Evolutionary conservation across 345 rosid species (phyloP), one percentile per base, ranked within the genome.

Genomic region (Citrus maxima): DNA sequence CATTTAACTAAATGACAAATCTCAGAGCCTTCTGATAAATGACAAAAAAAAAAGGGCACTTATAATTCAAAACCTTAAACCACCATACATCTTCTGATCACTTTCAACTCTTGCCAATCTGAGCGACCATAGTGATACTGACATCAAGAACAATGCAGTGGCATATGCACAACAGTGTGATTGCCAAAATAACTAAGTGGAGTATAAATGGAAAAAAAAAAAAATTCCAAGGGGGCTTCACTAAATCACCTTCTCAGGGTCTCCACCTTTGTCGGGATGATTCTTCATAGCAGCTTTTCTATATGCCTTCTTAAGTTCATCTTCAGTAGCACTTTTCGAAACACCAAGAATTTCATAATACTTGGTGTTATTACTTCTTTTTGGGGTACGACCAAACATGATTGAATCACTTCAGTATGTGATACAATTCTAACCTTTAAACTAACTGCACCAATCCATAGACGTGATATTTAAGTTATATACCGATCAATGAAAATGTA

Each of bases 251-350:
- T 90, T 87, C 79, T 90, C 93, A 27, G 89, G 87, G 63, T 90
- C 91, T 76, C 93, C 93, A 75, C 91, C 91, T 81, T 88, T 90
- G 78, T 90, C 93, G 5, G 91, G 93, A 84, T 90, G 93, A 76
- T 90, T 90, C 83, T 87, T 87, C 49, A 90, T 87, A 42, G 93
- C 89, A 75, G 90, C 80, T 80, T 88, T 90, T 77, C 62, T 84
- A 61, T 90, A 90, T 30, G 93, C 91, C 85, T 88, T 90, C 86
- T 88, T 88, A 75, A 90, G 72, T 46, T 90, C 91, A 84, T 88
- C 93, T 64, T 78, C 87, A 66, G 66, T 82, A 7, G 91, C 87
- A 71, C 63, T 83, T 65, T 77, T 88, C 12, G 91, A 35, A 66
- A 90, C 87, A 59, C 90, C 91, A 72, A 90, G 91, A 67, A 84